phyloP scores from a whole-genome alignment of 805 yeast genomes.

The Wickerhamiella alocasiicola region DNA sequence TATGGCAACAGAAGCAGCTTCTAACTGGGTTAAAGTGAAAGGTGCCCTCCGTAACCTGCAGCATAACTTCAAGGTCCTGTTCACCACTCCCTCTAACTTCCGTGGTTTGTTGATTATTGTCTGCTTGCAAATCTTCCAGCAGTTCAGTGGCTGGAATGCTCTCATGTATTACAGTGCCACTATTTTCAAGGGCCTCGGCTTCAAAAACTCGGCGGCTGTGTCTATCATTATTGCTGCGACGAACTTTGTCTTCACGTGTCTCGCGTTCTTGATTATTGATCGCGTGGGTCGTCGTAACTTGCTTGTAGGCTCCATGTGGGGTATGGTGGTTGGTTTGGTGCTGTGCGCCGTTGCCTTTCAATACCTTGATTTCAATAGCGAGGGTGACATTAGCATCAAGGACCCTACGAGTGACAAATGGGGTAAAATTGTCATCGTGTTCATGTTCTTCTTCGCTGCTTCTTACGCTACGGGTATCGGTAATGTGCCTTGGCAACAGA shows the following conservation, averaged over 20 bases:
- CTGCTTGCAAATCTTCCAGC: conserved; percentile 92
- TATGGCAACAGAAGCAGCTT: conserved; percentile 17
- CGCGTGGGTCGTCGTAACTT: conserved; percentile 78
- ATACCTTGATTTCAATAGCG: conserved; percentile 52
- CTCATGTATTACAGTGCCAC: conserved; percentile 92
- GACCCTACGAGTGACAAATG: conserved; percentile 37
- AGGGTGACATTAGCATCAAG: conserved; percentile 31
- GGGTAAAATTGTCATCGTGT: conserved; percentile 77
- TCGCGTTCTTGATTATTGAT: conserved; percentile 82
- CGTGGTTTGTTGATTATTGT: conserved; percentile 85
- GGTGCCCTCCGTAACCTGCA: conserved; percentile 23
- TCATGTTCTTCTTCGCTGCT: conserved; percentile 80
- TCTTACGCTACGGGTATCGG: conserved; percentile 91
- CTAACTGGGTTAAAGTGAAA: conserved; percentile 13
- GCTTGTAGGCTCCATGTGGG: conserved; percentile 67
- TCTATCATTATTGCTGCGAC: conserved; percentile 90
- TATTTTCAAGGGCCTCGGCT: conserved; percentile 83
- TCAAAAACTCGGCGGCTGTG: conserved; percentile 81
- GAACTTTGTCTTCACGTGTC: conserved; percentile 73
- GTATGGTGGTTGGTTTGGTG: conserved; percentile 65
- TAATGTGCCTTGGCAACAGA: conserved; percentile 97
- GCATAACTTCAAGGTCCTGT: conserved; percentile 25
- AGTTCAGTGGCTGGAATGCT: conserved; percentile 92
- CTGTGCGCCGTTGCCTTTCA: conserved; percentile 88
- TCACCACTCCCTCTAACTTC: conserved; percentile 43